Evolutionary conservation across 768 basidiomycete species (phyloP), one percentile per base, ranked within the genome.

Genomic region (Coprinopsis marcescibilis): DNA sequence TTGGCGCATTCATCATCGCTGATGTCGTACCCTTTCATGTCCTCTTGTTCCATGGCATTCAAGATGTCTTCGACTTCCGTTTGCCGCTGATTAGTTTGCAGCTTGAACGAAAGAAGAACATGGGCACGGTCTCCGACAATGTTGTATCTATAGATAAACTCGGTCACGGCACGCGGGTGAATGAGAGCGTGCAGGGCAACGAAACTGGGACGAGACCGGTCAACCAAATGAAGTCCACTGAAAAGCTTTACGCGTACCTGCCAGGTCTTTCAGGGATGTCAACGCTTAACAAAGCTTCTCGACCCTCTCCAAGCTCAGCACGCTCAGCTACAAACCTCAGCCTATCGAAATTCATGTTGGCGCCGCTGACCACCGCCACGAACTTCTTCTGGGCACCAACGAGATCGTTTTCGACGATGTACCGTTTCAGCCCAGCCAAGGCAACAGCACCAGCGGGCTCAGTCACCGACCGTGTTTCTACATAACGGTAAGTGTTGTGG

Each of bases 331-430:
- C 94, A 61, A 98, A 99, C 8, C 96, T 81, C 37, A 99, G 66
- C 34, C 95, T 81, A 59, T 92, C 89, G 65, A 99, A 99, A 68
- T 99, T 98, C 90, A 99, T 96, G 67, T 99, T 98, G 14, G 95
- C 96, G 17, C 96, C 96, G 57, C 90, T 94, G 52, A 98, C 70
- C 43, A 97, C 82, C 4, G 80, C 93, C 24, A 97, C 94, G 53
- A 94, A 96, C 48, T 79, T 83, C 68, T 90, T 90, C 46, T 85
- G 76, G 2, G 88, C 81, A 29, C 89, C 89, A 43, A 92, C 56
- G 26, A 98, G 78, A 43, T 84, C 76, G 63, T 96, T 89, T 48
- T 83, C 67, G 26, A 80, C 53, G 56, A 99, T 92, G 61, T 95
- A 78, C 11, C 80, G 81, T 62, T 98, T 99, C 43, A 97, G 71